A percentile compares a stretch with the other conserved stretches of the same genome.
Conservation (phyloP, 2,329 filamentous ascomycete species). For the Fusarium floridanum region DNA sequence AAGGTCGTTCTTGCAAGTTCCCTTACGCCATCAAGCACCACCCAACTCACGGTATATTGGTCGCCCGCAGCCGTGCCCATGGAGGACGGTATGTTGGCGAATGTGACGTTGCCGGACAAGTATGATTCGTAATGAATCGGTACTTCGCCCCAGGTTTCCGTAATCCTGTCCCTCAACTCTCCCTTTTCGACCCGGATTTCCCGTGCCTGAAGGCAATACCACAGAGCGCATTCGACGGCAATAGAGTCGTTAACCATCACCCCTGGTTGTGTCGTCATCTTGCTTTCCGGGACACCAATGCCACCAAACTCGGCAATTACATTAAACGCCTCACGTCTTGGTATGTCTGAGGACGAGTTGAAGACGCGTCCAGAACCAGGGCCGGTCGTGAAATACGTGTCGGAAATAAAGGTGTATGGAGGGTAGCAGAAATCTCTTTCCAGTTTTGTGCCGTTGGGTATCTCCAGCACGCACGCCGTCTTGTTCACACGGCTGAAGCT, state of each 20-base stretch:
- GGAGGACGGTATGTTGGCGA: not conserved
- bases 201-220: not conserved
- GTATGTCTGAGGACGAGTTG: not conserved
- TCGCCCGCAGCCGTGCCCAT: not conserved
- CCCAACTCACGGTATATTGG: not conserved
- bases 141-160: not conserved
- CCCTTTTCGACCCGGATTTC: not conserved
- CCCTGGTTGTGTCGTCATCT: accelerated
- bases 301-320: not conserved
- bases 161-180: not conserved
- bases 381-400: not conserved
- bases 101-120: not conserved
- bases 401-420: not conserved
- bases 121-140: not conserved
- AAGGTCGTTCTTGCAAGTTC: not conserved
- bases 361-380: not conserved
- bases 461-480: not conserved
- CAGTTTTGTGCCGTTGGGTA: not conserved
- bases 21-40: not conserved
- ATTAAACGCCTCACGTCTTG: not conserved
- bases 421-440: not conserved
- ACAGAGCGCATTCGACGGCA: not conserved
- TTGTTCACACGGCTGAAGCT: not conserved
- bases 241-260: not conserved
- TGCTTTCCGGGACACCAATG: not conserved